Evolutionary conservation across 768 basidiomycete species (phyloP).

Genomic region (Hortiboletus flavorubellus): DNA sequence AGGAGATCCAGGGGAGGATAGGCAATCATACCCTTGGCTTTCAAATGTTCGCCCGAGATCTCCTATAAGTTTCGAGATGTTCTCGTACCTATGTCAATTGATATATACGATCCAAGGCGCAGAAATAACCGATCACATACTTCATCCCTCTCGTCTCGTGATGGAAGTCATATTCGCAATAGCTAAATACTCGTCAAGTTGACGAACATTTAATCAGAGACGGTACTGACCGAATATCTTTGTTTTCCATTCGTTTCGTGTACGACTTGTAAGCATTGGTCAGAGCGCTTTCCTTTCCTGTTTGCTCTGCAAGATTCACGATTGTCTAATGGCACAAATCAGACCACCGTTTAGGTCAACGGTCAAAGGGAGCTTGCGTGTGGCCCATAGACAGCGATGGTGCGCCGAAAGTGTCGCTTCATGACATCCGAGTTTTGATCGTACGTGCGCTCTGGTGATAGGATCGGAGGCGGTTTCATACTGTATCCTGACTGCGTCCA

Average conservation of each 20-base stretch:
- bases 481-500: constrained; percentile 90
- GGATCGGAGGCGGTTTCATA: constrained; percentile 81
- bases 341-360: constrained; percentile 3
- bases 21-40: constrained; percentile 61
- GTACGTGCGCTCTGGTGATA: constrained; percentile 70
- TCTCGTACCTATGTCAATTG: constrained; percentile 65
- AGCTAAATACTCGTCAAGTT: constrained; percentile 39
- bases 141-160: constrained; percentile 94
- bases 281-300: constrained; percentile 82
- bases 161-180: constrained; percentile 90
- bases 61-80: constrained; percentile 74
- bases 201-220: not conserved
- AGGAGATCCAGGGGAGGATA: not conserved
- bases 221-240: constrained; percentile 53
- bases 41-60: constrained; percentile 74
- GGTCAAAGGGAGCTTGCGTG: constrained; percentile 47
- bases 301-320: constrained; percentile 88
- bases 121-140: constrained; percentile 38
- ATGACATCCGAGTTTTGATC: constrained; percentile 69
- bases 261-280: constrained; percentile 76
- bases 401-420: constrained; percentile 68
- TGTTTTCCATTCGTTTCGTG: constrained; percentile 51
- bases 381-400: constrained; percentile 68
- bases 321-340: constrained; percentile 48
- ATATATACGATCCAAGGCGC: not conserved